These are phyloP conservation scores for Fusarium hostae DNA, from an alignment of 2,329 filamentous ascomycete species.

Conservation along the genomic window DNA sequence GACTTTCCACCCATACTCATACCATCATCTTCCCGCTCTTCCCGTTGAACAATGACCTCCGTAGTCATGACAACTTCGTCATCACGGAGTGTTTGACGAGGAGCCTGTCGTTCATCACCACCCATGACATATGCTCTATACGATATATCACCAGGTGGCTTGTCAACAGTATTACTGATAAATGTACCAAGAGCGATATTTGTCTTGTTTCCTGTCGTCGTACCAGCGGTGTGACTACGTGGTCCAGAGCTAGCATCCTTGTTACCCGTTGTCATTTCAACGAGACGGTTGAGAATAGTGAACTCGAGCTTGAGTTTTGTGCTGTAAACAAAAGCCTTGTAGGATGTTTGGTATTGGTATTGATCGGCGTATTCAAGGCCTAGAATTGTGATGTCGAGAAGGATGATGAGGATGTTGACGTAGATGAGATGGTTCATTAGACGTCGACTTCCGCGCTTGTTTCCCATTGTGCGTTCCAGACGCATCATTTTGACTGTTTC, in stretches of 20 bases:
- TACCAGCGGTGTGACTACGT: conserved; percentile 30
- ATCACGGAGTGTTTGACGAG: not conserved
- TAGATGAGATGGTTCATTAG: conserved; percentile 55
- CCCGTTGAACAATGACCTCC: conserved; percentile 36
- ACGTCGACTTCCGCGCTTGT: conserved; percentile 36
- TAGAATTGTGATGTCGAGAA: conserved; percentile 57
- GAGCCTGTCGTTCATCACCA: conserved; percentile 26
- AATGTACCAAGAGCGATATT: conserved; percentile 39
- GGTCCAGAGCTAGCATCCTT: conserved; percentile 42
- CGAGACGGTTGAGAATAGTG: conserved; percentile 53
- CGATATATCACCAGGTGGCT: conserved; percentile 24
- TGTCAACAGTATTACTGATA: conserved; percentile 20
- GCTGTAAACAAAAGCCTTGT: conserved; percentile 53
- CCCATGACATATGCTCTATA: conserved; percentile 43
- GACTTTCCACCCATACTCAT: conserved; percentile 35
- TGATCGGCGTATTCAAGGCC: conserved; percentile 52
- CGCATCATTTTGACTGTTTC: conserved; percentile 63
- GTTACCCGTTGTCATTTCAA: conserved; percentile 46
- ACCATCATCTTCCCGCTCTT: conserved; percentile 34
- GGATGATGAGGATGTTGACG: conserved; percentile 59
- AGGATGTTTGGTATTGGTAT: conserved; percentile 52
- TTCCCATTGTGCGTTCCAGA: conserved; percentile 50
- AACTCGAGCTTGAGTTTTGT: conserved; percentile 56
- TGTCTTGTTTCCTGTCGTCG: conserved; percentile 17
- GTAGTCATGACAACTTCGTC: conserved; percentile 44